Conservation (phyloP, 352 stramenopile genomes). For the Pythium myriotylum region DNA sequence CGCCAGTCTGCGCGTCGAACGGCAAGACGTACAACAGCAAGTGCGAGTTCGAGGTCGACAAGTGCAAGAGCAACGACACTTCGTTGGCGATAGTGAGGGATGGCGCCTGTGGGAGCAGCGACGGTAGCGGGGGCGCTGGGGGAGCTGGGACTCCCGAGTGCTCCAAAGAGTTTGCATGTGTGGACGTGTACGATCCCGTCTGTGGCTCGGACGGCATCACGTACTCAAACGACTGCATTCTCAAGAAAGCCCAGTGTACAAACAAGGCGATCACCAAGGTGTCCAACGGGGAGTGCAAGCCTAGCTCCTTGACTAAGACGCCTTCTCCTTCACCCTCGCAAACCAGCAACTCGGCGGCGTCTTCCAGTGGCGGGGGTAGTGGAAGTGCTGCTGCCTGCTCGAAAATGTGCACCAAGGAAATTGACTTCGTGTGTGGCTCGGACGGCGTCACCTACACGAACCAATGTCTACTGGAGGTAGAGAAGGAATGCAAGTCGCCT, state of each 20-base stretch:
- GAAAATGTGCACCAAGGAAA: slow-evolving; percentile 25
- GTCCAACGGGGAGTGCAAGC: slow-evolving; percentile 4
- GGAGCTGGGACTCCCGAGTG: slow-evolving; percentile 12
- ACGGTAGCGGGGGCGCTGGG: slow-evolving; percentile 33
- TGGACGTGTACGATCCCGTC: slow-evolving; percentile 30
- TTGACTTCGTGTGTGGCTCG: slow-evolving; percentile 24
- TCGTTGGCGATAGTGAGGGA: slow-evolving; percentile 11
- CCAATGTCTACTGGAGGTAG: slow-evolving; percentile 12
- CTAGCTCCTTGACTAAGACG: not conserved
- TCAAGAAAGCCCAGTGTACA: slow-evolving; percentile 40
- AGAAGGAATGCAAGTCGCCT: slow-evolving; percentile 13
- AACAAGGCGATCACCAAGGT: slow-evolving; percentile 9
- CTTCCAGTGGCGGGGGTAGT: slow-evolving; percentile 5
- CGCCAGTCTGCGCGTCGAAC: slow-evolving; percentile 18
- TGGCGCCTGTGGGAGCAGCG: slow-evolving; percentile 34
- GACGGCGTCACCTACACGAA: slow-evolving; percentile 25
- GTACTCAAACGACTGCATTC: slow-evolving; percentile 52
- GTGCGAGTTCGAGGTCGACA: slow-evolving; percentile 14
- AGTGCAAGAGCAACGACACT: slow-evolving; percentile 17
- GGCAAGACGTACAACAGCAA: slow-evolving; percentile 26
- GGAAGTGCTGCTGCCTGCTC: slow-evolving; percentile 1
- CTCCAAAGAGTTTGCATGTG: slow-evolving; percentile 16
- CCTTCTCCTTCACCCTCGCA: not conserved
- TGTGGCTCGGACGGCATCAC: slow-evolving; percentile 57
- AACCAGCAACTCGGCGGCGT: not conserved